A percentile compares a stretch with the other conserved stretches of the same genome.
Conservation (phyloP, 768 basidiomycete genomes). For the Clitopilus hobsonii region DNA sequence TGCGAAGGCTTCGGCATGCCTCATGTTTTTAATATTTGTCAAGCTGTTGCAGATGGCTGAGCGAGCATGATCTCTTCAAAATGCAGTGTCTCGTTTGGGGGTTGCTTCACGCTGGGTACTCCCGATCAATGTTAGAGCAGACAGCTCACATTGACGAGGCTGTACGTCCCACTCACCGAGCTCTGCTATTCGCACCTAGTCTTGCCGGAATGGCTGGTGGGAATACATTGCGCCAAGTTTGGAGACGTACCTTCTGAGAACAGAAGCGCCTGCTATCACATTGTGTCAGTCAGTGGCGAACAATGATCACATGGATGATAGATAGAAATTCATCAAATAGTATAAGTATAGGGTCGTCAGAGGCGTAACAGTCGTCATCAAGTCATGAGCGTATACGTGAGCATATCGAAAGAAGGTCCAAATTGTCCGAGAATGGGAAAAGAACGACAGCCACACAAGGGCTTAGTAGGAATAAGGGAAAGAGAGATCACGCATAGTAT, state of each 20-base stretch:
- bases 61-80: not conserved
- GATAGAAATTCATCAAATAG: not conserved
- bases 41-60: not conserved
- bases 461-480: conserved; percentile 18
- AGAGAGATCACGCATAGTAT: conserved; percentile 40
- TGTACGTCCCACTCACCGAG: too few relatives aligned
- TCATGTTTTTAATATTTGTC: conserved; percentile 44
- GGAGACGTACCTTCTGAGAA: not conserved
- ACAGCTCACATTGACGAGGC: conserved; percentile 7
- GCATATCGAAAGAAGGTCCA: conserved; percentile 19
- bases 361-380: conserved; percentile 21
- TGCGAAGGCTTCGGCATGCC: conserved; percentile 23
- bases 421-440: conserved; percentile 20
- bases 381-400: conserved; percentile 27
- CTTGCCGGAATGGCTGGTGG: conserved; percentile 2
- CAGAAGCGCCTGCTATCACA: not conserved
- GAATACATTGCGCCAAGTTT: not conserved
- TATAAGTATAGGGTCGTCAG: not conserved
- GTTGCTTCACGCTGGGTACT: not conserved
- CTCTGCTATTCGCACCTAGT: conserved; percentile 19
- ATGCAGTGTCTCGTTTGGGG: not conserved
- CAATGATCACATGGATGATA: conserved; percentile 1
- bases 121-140: not conserved
- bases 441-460: conserved; percentile 20
- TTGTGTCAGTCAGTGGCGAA: not conserved